phyloP scores from a whole-genome alignment of 129 eudicot species.

The Kitagawia praeruptora region DNA sequence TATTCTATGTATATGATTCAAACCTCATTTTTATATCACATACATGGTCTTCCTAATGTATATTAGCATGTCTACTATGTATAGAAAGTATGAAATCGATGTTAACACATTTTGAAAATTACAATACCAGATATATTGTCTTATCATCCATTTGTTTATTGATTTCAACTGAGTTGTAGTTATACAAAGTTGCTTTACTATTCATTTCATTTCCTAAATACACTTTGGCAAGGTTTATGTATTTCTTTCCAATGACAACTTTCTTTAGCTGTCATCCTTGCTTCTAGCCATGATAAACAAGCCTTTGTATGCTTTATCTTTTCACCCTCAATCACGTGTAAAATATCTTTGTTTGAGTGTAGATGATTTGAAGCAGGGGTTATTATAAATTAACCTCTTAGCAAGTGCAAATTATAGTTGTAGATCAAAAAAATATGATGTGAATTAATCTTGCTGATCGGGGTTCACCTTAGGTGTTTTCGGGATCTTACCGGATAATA shows the following conservation, averaged over 20 bases:
- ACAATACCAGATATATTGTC: not conserved
- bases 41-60: too few species aligned
- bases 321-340: not conserved
- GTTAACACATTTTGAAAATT: not conserved
- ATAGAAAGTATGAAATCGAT: not conserved
- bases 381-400: too few species aligned
- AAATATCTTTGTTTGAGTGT: too few species aligned
- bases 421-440: too few species aligned
- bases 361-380: too few species aligned
- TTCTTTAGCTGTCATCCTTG: too few species aligned
- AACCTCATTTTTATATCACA: not conserved
- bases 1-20: not conserved
- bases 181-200: not conserved
- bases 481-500: too few species aligned
- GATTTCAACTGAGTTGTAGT: not conserved
- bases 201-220: not conserved
- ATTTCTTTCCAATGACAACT: not conserved
- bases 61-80: not conserved
- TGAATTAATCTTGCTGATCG: too few species aligned
- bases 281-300: not conserved
- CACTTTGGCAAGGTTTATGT: constrained; percentile 1
- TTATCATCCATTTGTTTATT: not conserved
- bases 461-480: too few species aligned
- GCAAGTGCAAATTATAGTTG: too few species aligned
- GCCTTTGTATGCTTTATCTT: not conserved